Evolutionary conservation across 208 protist species (phyloP).

Genomic region (Herpetomonas muscarum): DNA sequence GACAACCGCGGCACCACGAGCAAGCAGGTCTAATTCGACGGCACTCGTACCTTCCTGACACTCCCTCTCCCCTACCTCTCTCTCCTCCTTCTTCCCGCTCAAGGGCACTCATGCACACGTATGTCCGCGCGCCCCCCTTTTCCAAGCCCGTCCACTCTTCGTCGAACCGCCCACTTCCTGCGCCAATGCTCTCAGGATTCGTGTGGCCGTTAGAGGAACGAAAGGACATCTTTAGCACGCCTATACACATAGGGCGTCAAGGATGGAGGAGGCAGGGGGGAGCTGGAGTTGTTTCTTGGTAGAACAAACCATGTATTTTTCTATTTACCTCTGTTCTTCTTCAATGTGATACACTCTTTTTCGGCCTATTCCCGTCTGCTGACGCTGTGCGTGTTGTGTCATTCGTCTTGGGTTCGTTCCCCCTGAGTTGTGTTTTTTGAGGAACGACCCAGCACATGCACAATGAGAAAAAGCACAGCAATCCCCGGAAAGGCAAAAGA

Average conservation of each 20-base stretch:
- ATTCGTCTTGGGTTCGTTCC: too few relatives aligned
- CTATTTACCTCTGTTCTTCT: neutral
- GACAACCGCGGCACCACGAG: slow-evolving; percentile 76
- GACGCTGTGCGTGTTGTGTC: neutral
- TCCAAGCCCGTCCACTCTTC: neutral
- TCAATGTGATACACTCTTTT: neutral
- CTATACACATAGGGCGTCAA: too few relatives aligned
- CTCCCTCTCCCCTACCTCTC: neutral
- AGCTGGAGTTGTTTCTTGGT: neutral
- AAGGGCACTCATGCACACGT: neutral
- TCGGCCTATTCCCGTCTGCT: neutral
- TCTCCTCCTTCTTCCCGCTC: neutral
- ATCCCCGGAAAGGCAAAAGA: too few relatives aligned
- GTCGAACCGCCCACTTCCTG: neutral
- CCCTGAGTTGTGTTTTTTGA: too few relatives aligned
- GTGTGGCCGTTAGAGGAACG: too few relatives aligned
- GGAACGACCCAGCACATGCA: too few relatives aligned
- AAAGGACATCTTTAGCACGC: too few relatives aligned
- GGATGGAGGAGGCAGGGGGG: too few relatives aligned
- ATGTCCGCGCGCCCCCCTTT: too few relatives aligned
- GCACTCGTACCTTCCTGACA: neutral
- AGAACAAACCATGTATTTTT: neutral
- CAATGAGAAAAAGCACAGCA: too few relatives aligned
- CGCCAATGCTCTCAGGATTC: neutral
- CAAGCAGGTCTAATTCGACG: slow-evolving; percentile 51